Conservation (phyloP, 176 grass and related monocot genomes). For the Rhynchospora breviuscula region DNA sequence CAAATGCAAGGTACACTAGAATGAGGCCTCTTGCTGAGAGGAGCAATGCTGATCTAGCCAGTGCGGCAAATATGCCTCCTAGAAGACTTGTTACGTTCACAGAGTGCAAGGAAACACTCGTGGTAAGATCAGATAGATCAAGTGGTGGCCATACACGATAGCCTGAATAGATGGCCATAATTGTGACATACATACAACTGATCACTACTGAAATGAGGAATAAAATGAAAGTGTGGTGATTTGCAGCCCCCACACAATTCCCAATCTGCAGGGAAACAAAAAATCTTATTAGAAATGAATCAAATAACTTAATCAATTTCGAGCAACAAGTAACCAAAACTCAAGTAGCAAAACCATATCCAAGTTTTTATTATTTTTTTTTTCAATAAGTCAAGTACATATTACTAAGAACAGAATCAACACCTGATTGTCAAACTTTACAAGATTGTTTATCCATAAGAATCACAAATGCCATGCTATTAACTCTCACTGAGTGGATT, state of each 20-base stretch:
- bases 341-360: neutral
- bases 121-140: slow-evolving; percentile 33
- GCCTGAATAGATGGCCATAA: slow-evolving; percentile 63
- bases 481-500: neutral
- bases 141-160: slow-evolving; percentile 70
- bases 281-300: neutral
- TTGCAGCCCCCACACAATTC: slow-evolving; percentile 85
- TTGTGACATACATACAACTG: slow-evolving; percentile 64
- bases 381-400: neutral
- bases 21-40: slow-evolving; percentile 84
- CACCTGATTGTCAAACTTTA: neutral
- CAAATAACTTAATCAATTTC: neutral
- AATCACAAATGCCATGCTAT: neutral
- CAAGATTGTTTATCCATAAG: neutral
- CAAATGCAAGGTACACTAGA: slow-evolving; percentile 84
- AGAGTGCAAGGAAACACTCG: slow-evolving; percentile 26
- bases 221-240: slow-evolving; percentile 67
- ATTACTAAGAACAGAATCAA: neutral
- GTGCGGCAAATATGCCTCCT: slow-evolving; percentile 39
- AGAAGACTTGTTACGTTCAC: slow-evolving; percentile 31
- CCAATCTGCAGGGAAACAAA: slow-evolving; percentile 71
- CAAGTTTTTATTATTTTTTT: neutral
- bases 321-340: slow-evolving; percentile 1
- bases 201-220: slow-evolving; percentile 80
- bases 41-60: slow-evolving; percentile 55